phyloP scores from a whole-genome alignment of 192 early-diverging fungal species.

The Entrophospora sp. region DNA sequence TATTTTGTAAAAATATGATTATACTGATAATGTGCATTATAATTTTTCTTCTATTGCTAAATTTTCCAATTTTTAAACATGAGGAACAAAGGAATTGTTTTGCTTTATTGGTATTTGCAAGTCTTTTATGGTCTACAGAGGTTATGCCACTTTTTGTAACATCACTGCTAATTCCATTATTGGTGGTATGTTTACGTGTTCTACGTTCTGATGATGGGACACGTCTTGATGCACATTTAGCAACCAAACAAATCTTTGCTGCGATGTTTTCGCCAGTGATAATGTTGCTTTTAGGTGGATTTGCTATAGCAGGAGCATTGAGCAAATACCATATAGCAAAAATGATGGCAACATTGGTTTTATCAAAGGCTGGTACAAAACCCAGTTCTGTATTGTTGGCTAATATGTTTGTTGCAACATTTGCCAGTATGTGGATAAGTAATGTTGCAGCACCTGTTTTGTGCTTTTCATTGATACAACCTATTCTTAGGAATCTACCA shows the following conservation, averaged over 20 bases:
- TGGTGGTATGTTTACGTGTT: slow-evolving; percentile 78
- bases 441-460: slow-evolving; percentile 95
- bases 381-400: slow-evolving; percentile 78
- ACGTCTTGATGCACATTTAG: slow-evolving; percentile 63
- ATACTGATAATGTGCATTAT: slow-evolving; percentile 41
- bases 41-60: slow-evolving; percentile 52
- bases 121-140: slow-evolving; percentile 90
- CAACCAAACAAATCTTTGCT: slow-evolving; percentile 78
- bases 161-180: slow-evolving; percentile 74
- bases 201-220: slow-evolving; percentile 57
- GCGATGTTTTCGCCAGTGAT: slow-evolving; percentile 94
- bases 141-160: slow-evolving; percentile 90
- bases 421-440: slow-evolving; percentile 96
- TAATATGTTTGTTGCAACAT: slow-evolving; percentile 89
- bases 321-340: slow-evolving; percentile 94
- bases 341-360: slow-evolving; percentile 71
- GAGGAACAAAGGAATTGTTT: slow-evolving; percentile 83
- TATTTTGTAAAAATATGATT: slow-evolving; percentile 34
- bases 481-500: slow-evolving; percentile 85
- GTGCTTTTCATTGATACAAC: slow-evolving; percentile 89
- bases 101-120: slow-evolving; percentile 85
- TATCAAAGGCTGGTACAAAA: slow-evolving; percentile 76
- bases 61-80: slow-evolving; percentile 49
- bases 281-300: slow-evolving; percentile 91
- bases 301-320: slow-evolving; percentile 85